phyloP scores from a whole-genome alignment of 1,139 yeast species.

The Yamadazyma sp. region DNA sequence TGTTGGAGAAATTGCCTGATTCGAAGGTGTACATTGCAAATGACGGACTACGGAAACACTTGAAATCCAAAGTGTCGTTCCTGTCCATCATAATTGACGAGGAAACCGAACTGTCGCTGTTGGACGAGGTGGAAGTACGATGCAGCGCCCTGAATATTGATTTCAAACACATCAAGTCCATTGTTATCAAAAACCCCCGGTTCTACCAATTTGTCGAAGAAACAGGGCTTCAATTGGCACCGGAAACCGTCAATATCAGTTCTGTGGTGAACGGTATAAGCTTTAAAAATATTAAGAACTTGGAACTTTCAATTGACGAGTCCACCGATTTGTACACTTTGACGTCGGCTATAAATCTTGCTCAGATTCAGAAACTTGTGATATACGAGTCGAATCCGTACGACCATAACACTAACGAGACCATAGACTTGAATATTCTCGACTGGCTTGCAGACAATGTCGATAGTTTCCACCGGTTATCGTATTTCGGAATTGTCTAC shows the following conservation, averaged over 20 bases:
- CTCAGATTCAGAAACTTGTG: conserved; percentile 9
- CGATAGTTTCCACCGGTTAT: conserved; percentile 5
- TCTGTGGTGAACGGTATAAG: conserved; percentile 3
- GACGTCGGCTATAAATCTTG: conserved; percentile 5
- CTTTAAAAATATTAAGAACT: conserved; percentile 4
- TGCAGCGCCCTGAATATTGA: conserved; percentile 1
- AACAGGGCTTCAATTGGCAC: conserved; percentile 2
- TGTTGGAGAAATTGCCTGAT: conserved; percentile 2
- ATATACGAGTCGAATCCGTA: conserved; percentile 8
- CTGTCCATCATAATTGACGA: conserved; percentile 11
- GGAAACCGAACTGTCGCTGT: conserved; percentile 3
- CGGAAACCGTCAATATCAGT: conserved; percentile 9
- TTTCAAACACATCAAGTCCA: conserved; percentile 1
- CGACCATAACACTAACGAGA: conserved; percentile 12
- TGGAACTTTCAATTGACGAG: conserved; percentile 8
- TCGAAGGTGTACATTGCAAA: conserved; percentile 11
- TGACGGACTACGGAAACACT: conserved; percentile 6
- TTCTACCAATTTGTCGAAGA: conserved; percentile 6
- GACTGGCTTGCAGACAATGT: conserved; percentile 9
- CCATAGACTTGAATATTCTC: conserved; percentile 11
- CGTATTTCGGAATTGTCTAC: conserved; percentile 12
- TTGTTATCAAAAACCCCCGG: conserved; percentile 4
- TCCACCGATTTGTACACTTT: conserved; percentile 3
- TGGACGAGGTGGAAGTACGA: conserved; percentile 13
- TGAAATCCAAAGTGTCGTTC: conserved; percentile 7